These are phyloP conservation scores for Paecilomyces dactylethromorphus DNA, from an alignment of 2,329 filamentous ascomycete species.

Conservation along the genomic window DNA sequence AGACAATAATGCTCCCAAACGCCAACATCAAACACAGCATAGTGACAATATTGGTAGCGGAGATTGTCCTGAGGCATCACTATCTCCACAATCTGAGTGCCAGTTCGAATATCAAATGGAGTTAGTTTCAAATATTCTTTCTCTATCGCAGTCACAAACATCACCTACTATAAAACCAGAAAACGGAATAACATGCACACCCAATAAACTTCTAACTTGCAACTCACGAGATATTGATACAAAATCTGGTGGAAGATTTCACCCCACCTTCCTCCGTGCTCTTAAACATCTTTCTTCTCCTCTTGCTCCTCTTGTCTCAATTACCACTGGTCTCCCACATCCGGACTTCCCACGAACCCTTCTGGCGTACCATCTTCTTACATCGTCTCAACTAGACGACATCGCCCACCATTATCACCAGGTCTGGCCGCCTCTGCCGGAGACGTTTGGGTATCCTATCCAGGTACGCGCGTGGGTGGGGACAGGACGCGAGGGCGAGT, in stretches of 20 bases:
- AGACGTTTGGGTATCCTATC: slow-evolving; percentile 29
- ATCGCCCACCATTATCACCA: slow-evolving; percentile 39
- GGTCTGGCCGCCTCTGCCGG: slow-evolving; percentile 24
- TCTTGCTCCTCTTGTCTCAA: slow-evolving; percentile 30
- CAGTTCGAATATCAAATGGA: neutral
- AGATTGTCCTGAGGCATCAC: neutral
- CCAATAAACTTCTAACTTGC: neutral
- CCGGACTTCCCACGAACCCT: slow-evolving; percentile 32
- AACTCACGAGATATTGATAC: neutral
- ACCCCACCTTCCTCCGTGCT: slow-evolving; percentile 7
- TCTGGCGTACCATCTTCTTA: slow-evolving; percentile 36
- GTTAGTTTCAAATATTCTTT: neutral
- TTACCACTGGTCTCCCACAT: slow-evolving; percentile 28
- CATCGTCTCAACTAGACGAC: slow-evolving; percentile 32
- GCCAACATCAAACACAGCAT: neutral
- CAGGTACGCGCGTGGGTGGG: slow-evolving; percentile 24
- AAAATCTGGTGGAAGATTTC: slow-evolving; percentile 1
- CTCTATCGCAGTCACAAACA: neutral
- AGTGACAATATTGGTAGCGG: neutral
- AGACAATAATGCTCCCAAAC: neutral
- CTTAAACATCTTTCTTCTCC: slow-evolving; percentile 22
- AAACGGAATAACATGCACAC: neutral
- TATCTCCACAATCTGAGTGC: neutral
- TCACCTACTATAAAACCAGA: neutral
- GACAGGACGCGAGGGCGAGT: slow-evolving; percentile 7